Base-by-base conservation (phyloP, 306 rosid species). In the Hippophae gyantsensis region DNA sequence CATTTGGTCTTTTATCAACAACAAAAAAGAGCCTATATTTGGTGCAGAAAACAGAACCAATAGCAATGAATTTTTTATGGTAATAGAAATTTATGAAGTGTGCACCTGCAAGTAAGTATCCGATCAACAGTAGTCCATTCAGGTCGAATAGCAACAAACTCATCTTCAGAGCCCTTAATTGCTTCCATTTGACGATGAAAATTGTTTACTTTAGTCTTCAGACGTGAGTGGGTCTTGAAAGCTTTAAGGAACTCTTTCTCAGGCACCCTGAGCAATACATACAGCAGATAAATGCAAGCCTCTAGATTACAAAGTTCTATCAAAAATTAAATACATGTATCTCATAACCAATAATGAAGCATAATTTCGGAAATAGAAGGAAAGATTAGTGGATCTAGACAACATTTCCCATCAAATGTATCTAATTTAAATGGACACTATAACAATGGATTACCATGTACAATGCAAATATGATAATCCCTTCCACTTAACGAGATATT, bases 91-190 rank as follows among this genome's bases (percentile, higher is more conserved):
- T 57, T 18, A n/a, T 65, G 32, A 53, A 45, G 14, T 63, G 54
- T 57, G 54, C 70, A 92, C 99, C 99, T 93, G 99, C 90, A 82
- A 69, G 95, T 86, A 78, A 93, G 67, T 66, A 93, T 69, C 57
- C 99, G 86, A 65, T 93, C 99, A 46, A 93, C 99, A 32, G 93
- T 86, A 54, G 99, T 93, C 99, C 99, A 93, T 67, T 93, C 99
- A 5, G 97, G 94, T 69, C 99, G 87, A 74, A 93, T 76, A 48
- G 99, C 95, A 59, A 86, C 94, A 64, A 75, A 93, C 32, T 93
- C 99, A n/a, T 93, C 99, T 18, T 88, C 99, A 32, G 86, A 69
- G 54, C 82, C 85, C 70, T 84, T 88, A 68, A 55, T 50, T 0
- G 85, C 77, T 47, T 77, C 78, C 86, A 77, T 80, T 77, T 88